These are phyloP conservation scores for Knufia petricola DNA, from an alignment of 2,329 filamentous ascomycete species.

Conservation along the genomic window DNA sequence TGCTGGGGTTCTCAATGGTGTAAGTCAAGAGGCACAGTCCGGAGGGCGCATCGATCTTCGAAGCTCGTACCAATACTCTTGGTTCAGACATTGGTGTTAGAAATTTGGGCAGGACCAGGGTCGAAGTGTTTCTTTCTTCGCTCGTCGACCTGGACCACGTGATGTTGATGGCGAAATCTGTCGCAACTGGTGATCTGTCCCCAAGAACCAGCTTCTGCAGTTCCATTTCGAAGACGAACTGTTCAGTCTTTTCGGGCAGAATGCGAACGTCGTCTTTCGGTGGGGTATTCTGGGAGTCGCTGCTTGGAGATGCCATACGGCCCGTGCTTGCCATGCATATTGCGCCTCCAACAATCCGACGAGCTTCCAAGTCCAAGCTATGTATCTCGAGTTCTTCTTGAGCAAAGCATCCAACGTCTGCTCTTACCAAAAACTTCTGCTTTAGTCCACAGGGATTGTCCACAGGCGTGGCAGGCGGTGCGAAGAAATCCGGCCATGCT, in stretches of 20 bases:
- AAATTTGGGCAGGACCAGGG: constrained; percentile 68
- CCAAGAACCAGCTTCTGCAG: constrained; percentile 71
- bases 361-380: constrained; percentile 54
- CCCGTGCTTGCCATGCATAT: constrained; percentile 39
- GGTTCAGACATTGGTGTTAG: constrained; percentile 75
- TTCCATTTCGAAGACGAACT: constrained; percentile 62
- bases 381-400: constrained; percentile 52
- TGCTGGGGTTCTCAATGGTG: constrained; percentile 85
- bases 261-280: constrained; percentile 31
- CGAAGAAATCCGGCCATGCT: constrained; percentile 80
- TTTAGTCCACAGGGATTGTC: constrained; percentile 51
- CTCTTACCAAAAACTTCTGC: constrained; percentile 72
- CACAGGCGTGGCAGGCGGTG: constrained; percentile 11
- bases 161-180: constrained; percentile 67
- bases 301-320: neutral
- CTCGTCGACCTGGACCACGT: constrained; percentile 57
- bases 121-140: constrained; percentile 50
- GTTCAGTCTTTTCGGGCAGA: constrained; percentile 57
- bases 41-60: neutral
- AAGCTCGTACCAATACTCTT: constrained; percentile 52
- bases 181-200: constrained; percentile 63
- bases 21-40: constrained; percentile 41
- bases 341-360: constrained; percentile 53
- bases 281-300: neutral
- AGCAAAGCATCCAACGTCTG: constrained; percentile 66